A percentile compares a stretch with the other conserved stretches of the same genome.
These are phyloP conservation scores for Cutaneotrichosporon cutaneum DNA, from an alignment of 1,284 basidiomycete species.

Conservation along the genomic window DNA sequence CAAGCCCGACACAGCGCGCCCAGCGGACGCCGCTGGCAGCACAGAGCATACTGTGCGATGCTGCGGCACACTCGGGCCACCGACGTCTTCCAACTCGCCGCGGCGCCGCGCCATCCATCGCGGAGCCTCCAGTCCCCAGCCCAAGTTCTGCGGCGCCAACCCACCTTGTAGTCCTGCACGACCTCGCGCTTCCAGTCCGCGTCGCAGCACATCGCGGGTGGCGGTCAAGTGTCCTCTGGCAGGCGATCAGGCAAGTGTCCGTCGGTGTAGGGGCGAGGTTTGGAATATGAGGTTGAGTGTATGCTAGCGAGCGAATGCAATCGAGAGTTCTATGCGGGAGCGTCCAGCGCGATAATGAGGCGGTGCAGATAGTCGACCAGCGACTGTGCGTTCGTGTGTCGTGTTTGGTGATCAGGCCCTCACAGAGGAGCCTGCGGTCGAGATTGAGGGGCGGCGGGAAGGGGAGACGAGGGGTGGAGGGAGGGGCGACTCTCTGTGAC, in stretches of 20 bases:
- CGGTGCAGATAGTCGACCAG: background rate
- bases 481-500: background rate
- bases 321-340: background rate
- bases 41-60: background rate
- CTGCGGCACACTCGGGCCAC: no score
- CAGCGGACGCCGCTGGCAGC: background rate
- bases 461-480: background rate
- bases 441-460: background rate
- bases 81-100: background rate
- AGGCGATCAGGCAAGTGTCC: background rate
- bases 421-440: background rate
- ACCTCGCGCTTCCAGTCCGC: conserved; percentile 92
- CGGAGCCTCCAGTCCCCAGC: no score
- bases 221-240: background rate
- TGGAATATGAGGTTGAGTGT: background rate
- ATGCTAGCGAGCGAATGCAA: background rate
- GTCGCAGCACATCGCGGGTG: conserved; percentile 48
- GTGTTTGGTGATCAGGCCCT: background rate
- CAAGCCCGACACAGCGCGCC: background rate
- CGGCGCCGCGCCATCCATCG: no score
- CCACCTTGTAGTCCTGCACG: conserved; percentile 95
- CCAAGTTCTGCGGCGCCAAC: background rate
- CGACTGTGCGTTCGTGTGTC: conserved; percentile 1
- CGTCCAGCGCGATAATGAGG: no score
- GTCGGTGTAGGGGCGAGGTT: background rate